These are phyloP conservation scores for Elaphomyces granulatus DNA, from an alignment of 495 filamentous ascomycete species.

Conservation along the genomic window DNA sequence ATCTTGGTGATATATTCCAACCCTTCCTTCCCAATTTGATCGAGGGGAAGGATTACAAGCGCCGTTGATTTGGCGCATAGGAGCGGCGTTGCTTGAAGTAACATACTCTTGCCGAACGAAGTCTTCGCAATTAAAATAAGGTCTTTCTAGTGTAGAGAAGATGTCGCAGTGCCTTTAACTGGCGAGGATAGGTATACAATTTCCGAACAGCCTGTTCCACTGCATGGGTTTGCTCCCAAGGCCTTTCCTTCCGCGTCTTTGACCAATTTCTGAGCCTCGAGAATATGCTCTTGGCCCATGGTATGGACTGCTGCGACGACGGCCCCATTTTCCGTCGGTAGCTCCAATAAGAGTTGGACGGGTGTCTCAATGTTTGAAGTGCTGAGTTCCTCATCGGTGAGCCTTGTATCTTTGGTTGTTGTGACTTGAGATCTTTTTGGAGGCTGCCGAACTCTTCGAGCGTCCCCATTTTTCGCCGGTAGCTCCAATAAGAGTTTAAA, in stretches of 20 bases:
- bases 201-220: not conserved
- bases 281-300: not conserved
- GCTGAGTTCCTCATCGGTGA: not conserved
- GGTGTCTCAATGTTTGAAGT: not conserved
- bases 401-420: not conserved
- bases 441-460: no score
- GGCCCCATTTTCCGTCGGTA: not conserved
- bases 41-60: conserved; percentile 5
- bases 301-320: not conserved
- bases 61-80: conserved; percentile 4
- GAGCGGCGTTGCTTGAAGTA: conserved; percentile 4
- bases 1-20: conserved; percentile 2
- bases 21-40: conserved; percentile 5
- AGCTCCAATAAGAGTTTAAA: not conserved
- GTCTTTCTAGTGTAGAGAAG: conserved; percentile 6
- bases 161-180: conserved; percentile 6
- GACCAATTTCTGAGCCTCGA: not conserved
- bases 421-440: not conserved
- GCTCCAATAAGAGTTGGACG: not conserved
- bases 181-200: conserved; percentile 6
- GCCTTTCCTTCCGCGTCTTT: no score
- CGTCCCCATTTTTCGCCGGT: not conserved
- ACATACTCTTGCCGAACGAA: conserved; percentile 8
- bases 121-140: conserved; percentile 8
- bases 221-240: not conserved